These are phyloP conservation scores for Colletotrichum karsti DNA, from an alignment of 2,329 filamentous ascomycete genomes.

Conservation along the genomic window DNA sequence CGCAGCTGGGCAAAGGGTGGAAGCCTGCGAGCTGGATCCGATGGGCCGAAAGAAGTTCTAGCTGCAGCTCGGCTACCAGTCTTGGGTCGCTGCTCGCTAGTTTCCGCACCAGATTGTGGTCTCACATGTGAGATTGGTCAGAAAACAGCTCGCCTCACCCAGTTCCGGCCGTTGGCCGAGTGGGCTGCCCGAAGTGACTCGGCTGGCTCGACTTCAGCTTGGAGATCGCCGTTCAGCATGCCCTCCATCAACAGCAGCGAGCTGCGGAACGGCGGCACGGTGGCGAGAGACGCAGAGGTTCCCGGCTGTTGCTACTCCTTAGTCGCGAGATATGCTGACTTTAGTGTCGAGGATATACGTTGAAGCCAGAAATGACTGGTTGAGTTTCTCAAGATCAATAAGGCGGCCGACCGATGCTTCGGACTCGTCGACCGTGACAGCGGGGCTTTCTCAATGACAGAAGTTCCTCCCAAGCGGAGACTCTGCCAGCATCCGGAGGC, in stretches of 20 bases:
- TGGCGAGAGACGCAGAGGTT: neutral
- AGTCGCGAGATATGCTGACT: neutral
- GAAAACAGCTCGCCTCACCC: neutral
- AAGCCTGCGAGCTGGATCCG: neutral
- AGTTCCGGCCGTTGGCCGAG: neutral
- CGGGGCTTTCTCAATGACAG: neutral
- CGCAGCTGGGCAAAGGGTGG: neutral
- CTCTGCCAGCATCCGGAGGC: neutral
- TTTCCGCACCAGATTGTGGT: neutral
- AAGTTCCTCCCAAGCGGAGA: neutral
- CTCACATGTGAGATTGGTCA: constrained; percentile 11
- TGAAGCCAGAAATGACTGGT: too few relatives aligned
- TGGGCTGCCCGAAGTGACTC: neutral
- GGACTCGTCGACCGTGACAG: neutral
- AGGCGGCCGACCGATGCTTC: neutral
- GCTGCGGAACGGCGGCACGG: neutral
- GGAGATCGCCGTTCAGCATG: neutral
- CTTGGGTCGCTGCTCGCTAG: neutral
- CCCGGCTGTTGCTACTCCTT: neutral
- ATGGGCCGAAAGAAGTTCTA: constrained; percentile 1
- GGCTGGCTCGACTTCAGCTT: neutral
- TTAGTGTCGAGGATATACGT: too few relatives aligned
- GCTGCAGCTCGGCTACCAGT: constrained; percentile 7
- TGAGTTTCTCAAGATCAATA: too few relatives aligned
- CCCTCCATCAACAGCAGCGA: neutral